Evolutionary conservation across 2,329 filamentous ascomycete species (phyloP).

Genomic region (Meredithiella fracta): DNA sequence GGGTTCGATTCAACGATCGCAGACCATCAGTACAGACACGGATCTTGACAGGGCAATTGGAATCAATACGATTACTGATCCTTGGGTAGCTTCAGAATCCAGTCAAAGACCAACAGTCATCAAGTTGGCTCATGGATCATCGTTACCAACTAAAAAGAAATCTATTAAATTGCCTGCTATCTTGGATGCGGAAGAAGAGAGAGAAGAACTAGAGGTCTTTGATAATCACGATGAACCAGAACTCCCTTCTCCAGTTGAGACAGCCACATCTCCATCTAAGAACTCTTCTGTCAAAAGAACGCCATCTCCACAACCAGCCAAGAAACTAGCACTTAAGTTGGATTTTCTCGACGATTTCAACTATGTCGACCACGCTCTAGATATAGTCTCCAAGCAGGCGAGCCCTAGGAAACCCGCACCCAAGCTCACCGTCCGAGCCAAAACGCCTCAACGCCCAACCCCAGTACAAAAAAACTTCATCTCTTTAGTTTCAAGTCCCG

Average conservation of each 20-base stretch:
- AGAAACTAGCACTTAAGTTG: not conserved
- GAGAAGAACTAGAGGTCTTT: not conserved
- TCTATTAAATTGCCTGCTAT: not conserved
- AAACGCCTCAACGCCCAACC: not conserved
- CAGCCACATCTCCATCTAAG: not conserved
- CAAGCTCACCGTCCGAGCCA: not conserved
- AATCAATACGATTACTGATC: not conserved
- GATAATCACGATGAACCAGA: not conserved
- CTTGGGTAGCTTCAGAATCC: constrained; percentile 4
- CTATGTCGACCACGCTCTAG: not conserved
- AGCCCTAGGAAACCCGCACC: not conserved
- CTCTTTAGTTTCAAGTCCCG: not conserved
- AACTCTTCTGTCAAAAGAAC: not conserved
- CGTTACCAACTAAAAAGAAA: not conserved
- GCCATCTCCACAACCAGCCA: not conserved
- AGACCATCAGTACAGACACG: not conserved
- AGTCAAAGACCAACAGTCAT: not conserved
- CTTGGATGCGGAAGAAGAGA: not conserved
- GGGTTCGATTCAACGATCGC: not conserved
- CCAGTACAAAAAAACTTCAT: not conserved
- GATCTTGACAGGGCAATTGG: not conserved
- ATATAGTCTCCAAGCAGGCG: not conserved
- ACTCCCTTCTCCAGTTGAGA: not conserved
- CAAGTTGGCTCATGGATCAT: constrained; percentile 1
- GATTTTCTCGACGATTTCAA: not conserved